Conservation (phyloP, 139 green algal genomes). For the Coelastrella sp. region DNA sequence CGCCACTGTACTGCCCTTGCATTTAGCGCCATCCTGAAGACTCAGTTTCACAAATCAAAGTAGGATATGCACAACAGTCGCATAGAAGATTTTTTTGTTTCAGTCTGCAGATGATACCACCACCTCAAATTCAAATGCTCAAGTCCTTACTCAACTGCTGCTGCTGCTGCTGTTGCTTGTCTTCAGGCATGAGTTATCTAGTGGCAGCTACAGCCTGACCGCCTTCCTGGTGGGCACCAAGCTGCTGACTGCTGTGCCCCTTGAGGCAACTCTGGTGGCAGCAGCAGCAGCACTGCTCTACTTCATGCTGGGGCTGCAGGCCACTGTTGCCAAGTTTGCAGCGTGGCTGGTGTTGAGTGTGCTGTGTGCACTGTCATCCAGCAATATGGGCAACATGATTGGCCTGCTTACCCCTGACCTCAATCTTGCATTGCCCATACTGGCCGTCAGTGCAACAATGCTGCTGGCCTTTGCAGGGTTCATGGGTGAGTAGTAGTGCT, state of each 20-base stretch:
- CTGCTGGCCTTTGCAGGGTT: constrained; percentile 36
- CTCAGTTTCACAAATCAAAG: no score
- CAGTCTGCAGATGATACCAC: no score
- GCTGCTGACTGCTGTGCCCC: constrained; percentile 5
- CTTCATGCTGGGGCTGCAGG: constrained; percentile 22
- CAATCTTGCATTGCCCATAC: constrained; percentile 9
- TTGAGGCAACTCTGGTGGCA: neutral
- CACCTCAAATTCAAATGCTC: no score
- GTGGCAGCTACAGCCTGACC: neutral
- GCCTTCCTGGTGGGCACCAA: constrained; percentile 27
- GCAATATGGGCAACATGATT: constrained; percentile 28
- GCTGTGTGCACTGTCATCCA: constrained; percentile 25
- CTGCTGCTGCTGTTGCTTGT: neutral
- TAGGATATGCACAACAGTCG: no score
- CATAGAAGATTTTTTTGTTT: no score
- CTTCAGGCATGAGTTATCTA: constrained; percentile 11
- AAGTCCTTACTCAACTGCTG: neutral
- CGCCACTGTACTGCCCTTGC: no score
- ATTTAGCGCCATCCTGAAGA: no score
- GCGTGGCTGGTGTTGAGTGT: constrained; percentile 8
- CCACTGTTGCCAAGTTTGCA: neutral
- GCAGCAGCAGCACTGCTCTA: constrained; percentile 8
- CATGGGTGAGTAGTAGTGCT: constrained; percentile 19
- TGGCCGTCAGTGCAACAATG: constrained; percentile 26
- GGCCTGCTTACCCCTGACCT: constrained; percentile 13